Conservation (phyloP, 2,329 filamentous ascomycete genomes). For the Fusarium palustre region DNA sequence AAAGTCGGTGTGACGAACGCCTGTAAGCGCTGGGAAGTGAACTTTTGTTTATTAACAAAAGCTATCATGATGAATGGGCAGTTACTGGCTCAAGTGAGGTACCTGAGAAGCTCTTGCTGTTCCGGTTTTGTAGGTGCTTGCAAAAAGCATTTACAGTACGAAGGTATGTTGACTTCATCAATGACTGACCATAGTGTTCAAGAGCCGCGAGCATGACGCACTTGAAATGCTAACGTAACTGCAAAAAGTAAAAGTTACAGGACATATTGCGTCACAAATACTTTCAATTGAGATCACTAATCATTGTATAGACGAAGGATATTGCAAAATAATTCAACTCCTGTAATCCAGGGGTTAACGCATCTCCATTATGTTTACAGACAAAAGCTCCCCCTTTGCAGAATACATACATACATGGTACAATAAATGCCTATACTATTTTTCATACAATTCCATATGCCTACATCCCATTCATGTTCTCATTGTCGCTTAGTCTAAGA, state of each 20-base stretch:
- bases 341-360: neutral
- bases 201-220: no score
- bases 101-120: neutral
- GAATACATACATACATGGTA: slow-evolving; percentile 33
- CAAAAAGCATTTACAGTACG: neutral
- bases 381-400: slow-evolving; percentile 14
- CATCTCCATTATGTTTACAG: slow-evolving; percentile 1
- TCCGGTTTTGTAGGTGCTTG: neutral
- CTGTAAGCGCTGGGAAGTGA: neutral
- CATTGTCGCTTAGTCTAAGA: slow-evolving; percentile 26
- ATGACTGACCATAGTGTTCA: neutral
- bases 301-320: neutral
- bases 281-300: neutral
- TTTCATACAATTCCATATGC: slow-evolving; percentile 31
- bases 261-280: neutral
- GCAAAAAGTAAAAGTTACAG: no score
- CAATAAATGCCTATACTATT: slow-evolving; percentile 27
- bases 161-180: neutral
- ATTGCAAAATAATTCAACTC: neutral
- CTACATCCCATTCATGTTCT: slow-evolving; percentile 22
- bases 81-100: neutral
- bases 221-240: neutral
- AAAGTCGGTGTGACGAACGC: slow-evolving; percentile 10
- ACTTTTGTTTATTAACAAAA: neutral
- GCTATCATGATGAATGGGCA: neutral